Base-by-base conservation (phyloP, 2,329 filamentous ascomycete genomes). In the Chaetothyriales sp. region DNA sequence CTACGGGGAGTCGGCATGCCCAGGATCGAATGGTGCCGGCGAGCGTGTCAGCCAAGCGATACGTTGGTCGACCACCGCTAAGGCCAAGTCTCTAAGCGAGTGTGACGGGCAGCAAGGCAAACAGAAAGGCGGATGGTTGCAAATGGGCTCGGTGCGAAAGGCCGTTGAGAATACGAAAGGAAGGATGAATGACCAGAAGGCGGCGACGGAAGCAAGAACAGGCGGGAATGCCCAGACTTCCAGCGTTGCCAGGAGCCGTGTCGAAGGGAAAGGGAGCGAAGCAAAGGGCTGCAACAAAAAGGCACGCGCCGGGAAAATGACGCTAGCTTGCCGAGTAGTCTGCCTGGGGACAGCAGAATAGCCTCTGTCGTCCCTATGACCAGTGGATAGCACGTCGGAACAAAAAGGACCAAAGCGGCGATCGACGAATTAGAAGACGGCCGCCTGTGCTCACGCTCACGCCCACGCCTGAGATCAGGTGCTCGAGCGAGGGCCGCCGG, bases 201-300 rank as follows among this genome's bases (percentile, higher is more conserved):
- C 46, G 49, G 47, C 47, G 44, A 46, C 43, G 43, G 46, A 50
- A 46, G 51, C 47, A 53, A 54, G 51, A 48, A 48, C 48, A 50
- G 54, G 37, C 50, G 48, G 20, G 44, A 40, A 40, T 40, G 33
- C 33, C 33, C 33, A 40, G 33, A 40, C 33, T 40, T 40, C 33
- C 44, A 49, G 37, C 44, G 37, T 37, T 49, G 19, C 33, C 33
- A 40, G 33, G 33, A 15, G 15, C 33, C 15, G 33, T 40, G 5
- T 15, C 10, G 50, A 53, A 51, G 48, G 47, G 49, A 56, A 51
- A 53, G 54, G 51, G 47, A 45, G 46, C 45, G 48, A 48, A 46
- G 44, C 43, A 25, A 20, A 51, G 46, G 33, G 43, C 43, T 25
- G 51, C 33, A 51, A 44, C 43, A 49, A 54, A 44, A 37, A 18